A percentile compares a stretch with the other conserved stretches of the same genome.
phyloP scores from a whole-genome alignment of 495 filamentous ascomycete genomes.

The Podospora didyma region DNA sequence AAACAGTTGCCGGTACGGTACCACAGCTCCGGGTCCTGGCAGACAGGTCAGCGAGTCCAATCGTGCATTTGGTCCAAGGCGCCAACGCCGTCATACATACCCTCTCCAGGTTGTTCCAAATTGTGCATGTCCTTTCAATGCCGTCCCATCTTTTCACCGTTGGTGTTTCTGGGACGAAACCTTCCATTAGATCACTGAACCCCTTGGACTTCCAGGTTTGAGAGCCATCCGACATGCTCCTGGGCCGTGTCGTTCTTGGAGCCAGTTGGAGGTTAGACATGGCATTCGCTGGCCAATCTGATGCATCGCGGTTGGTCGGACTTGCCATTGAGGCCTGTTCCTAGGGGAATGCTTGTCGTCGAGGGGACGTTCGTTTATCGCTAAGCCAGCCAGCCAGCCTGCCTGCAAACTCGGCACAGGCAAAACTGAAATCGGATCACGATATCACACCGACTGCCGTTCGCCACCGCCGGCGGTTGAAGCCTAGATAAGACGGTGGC shows the following conservation, averaged over 20 bases:
- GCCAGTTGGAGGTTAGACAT: background rate
- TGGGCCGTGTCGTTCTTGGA: background rate
- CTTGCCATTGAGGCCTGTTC: background rate
- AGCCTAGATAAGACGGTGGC: background rate
- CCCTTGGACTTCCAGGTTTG: slow-evolving; percentile 21
- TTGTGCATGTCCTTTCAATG: slow-evolving; percentile 36
- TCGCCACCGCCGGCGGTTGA: background rate
- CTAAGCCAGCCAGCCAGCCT: too few species aligned
- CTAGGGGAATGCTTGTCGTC: background rate
- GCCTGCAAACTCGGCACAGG: too few species aligned
- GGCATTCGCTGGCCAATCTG: background rate
- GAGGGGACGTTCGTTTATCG: too few species aligned
- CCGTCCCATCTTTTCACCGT: slow-evolving; percentile 55
- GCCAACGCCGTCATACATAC: slow-evolving; percentile 29
- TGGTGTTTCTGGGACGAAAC: slow-evolving; percentile 12
- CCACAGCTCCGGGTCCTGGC: slow-evolving; percentile 62
- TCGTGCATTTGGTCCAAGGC: background rate
- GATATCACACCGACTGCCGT: background rate
- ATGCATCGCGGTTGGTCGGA: background rate
- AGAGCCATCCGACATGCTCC: background rate
- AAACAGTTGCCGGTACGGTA: slow-evolving; percentile 57
- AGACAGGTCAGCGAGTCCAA: background rate
- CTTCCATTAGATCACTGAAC: slow-evolving; percentile 15
- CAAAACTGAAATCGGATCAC: too few species aligned
- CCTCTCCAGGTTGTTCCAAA: slow-evolving; percentile 52